Percentiles rank a stretch among this genome's conserved stretches.
Conservation (phyloP, 331 rosid genomes). For the Cydonia oblonga region DNA sequence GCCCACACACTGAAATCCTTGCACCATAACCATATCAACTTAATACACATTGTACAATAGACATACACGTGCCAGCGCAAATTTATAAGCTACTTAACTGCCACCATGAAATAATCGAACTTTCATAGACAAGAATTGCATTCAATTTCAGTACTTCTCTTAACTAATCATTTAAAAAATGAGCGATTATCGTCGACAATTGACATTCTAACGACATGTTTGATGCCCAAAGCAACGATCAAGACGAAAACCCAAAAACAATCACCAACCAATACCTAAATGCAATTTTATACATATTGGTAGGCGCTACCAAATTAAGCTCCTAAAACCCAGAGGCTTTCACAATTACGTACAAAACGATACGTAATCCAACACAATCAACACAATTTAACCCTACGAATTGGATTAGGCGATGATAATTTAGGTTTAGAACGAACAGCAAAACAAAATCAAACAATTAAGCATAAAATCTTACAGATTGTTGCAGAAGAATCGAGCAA, state of each 20-base stretch:
- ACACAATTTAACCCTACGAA: neutral
- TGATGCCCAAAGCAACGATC: neutral
- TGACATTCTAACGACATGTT: neutral
- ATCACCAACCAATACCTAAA: neutral
- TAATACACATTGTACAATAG: neutral
- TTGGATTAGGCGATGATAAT: slow-evolving; percentile 11
- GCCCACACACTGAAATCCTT: neutral
- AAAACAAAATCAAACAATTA: neutral
- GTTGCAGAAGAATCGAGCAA: slow-evolving; percentile 13
- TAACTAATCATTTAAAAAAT: neutral
- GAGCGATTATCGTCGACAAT: neutral
- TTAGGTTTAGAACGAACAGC: slow-evolving; percentile 8
- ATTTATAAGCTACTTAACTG: neutral
- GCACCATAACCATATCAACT: neutral
- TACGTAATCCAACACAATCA: neutral
- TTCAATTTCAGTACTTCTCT: neutral
- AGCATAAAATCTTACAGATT: slow-evolving; percentile 16
- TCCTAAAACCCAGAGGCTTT: slow-evolving; percentile 4
- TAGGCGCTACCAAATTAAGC: neutral
- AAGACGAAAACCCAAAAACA: neutral
- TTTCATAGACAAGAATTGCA: neutral
- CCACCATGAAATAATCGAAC: neutral
- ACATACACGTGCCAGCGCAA: neutral
- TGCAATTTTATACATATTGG: neutral
- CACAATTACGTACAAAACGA: neutral